phyloP scores from a whole-genome alignment of 306 rosid genomes.

The Comarum palustre region DNA sequence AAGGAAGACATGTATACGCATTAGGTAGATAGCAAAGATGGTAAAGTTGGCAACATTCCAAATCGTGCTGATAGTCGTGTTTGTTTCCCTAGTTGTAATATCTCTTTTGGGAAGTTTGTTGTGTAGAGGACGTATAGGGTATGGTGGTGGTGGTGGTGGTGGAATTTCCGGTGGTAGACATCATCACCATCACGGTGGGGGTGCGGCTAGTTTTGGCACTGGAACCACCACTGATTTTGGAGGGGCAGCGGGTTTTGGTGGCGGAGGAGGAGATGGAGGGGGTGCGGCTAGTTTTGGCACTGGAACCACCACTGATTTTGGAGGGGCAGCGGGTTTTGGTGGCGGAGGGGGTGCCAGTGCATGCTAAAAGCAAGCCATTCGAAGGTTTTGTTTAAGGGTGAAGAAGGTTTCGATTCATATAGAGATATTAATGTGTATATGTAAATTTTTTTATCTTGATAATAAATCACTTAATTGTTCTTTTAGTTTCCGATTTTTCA shows the following conservation, averaged over 20 bases:
- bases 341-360: neutral
- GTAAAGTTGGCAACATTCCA: neutral
- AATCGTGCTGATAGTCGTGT: neutral
- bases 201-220: neutral
- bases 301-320: neutral
- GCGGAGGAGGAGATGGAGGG: neutral
- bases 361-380: neutral
- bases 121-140: neutral
- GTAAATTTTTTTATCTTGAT: too few relatives aligned
- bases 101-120: neutral
- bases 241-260: constrained; percentile 17
- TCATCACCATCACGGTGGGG: neutral
- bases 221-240: neutral
- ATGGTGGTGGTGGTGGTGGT: constrained; percentile 4
- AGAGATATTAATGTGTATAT: too few relatives aligned
- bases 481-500: too few relatives aligned
- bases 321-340: neutral
- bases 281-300: neutral
- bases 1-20: neutral
- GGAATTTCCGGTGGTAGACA: neutral
- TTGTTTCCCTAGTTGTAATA: fast-evolving
- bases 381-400: too few relatives aligned
- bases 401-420: too few relatives aligned
- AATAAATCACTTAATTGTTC: too few relatives aligned
- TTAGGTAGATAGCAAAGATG: neutral